phyloP scores from a whole-genome alignment of 2,329 filamentous ascomycete genomes.

The Aspergillus transmontanensis region DNA sequence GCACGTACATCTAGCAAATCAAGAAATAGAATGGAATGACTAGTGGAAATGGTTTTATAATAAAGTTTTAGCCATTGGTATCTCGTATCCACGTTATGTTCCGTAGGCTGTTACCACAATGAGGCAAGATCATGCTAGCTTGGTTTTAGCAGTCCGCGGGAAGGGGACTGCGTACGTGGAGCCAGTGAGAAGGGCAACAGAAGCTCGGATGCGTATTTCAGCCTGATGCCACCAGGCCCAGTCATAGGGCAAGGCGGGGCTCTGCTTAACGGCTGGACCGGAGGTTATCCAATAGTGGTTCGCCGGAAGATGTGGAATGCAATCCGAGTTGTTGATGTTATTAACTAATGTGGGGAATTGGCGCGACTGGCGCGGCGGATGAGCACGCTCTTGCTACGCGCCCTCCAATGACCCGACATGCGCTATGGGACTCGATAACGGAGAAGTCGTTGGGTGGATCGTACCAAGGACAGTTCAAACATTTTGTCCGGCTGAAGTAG shows the following conservation, averaged over 20 bases:
- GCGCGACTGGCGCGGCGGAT: neutral
- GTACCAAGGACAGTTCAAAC: neutral
- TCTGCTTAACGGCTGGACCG: neutral
- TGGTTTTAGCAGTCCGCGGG: neutral
- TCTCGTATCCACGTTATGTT: neutral
- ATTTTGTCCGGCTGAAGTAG: neutral
- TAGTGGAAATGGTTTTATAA: neutral
- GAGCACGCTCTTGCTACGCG: neutral
- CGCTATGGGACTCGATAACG: no score
- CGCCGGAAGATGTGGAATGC: neutral
- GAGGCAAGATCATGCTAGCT: neutral
- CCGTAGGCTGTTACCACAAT: neutral
- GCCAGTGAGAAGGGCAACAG: neutral
- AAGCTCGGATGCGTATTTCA: neutral
- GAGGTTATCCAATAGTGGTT: neutral
- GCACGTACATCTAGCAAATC: neutral
- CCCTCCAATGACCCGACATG: no score
- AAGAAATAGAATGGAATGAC: neutral
- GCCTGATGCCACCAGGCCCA: no score
- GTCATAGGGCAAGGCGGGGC: neutral
- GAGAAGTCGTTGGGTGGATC: neutral
- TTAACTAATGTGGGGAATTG: neutral
- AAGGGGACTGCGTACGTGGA: neutral
- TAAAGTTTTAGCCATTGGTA: neutral
- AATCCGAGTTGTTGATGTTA: neutral